Base-by-base conservation (phyloP, 305 asterid genomes). In the Fraxinus nigra region DNA sequence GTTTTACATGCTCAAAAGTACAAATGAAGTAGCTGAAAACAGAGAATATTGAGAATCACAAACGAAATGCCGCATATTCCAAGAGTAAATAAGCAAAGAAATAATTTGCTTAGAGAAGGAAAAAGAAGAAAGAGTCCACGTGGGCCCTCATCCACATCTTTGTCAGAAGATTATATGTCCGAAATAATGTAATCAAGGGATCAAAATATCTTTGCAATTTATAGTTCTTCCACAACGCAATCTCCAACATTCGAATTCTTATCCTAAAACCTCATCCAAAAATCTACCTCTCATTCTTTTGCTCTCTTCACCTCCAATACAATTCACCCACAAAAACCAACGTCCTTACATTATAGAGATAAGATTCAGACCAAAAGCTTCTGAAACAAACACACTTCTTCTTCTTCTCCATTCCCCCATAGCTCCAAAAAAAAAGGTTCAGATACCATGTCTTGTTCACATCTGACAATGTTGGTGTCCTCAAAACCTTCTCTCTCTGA, bases 241-340 rank as follows among this genome's bases (percentile, higher is more conserved):
- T 81, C 87, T 81, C 78, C 83, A 75, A 79, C 78, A 34, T 82
- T 82, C 81, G 87, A 91, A 85, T 84, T 91, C 94, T 93, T 91
- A 93, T 93, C 97, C 89, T 78, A 63, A 88, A 91, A 88, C 91
- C 95, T 91, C 84, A 91, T 91, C 97, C 91, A 80, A 78, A 20
- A 20, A 75, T 90, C 91, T 85, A 83, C 95, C 95, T 89, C 92
- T 87, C 92, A 81, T 93, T 91, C 81, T 82, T 24, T 38, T 40
- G 81, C 79, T n/a, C 79, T 78, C 72, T 22, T 72, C 84, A 20
- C 24, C 83, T 35, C 83, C 80, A 63, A 46, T 46, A 72, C 79
- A 73, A 72, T 72, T 77, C 82, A 85, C 82, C 88, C 87, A 85
- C 89, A 87, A 85, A 83, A 85, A 81, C 84, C 78, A 63, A 75